A percentile compares a stretch with the other conserved stretches of the same genome.
Evolutionary conservation across 768 basidiomycete genomes (phyloP).

Genomic region (Hypholoma sublateritium): DNA sequence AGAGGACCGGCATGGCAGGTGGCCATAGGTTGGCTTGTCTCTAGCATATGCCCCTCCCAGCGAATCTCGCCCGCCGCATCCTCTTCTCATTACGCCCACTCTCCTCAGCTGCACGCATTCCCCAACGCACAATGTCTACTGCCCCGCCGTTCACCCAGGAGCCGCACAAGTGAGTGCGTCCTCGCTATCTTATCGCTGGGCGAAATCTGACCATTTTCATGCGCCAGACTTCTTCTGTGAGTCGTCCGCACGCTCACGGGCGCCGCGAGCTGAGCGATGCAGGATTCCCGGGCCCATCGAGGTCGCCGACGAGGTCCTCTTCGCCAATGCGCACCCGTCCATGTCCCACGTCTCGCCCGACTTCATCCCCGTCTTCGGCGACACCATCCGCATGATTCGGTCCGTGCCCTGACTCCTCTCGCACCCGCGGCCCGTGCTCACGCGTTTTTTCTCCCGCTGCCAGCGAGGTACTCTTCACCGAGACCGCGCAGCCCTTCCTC

Average conservation of each 20-base stretch:
- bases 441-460: background rate
- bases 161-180: slow-evolving; percentile 36
- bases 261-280: no score
- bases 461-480: slow-evolving; percentile 78
- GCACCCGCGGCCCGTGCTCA: background rate
- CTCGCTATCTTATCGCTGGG: background rate
- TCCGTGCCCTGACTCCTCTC: slow-evolving; percentile 23
- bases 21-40: slow-evolving; percentile 9
- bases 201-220: slow-evolving; percentile 11
- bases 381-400: slow-evolving; percentile 85
- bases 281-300: slow-evolving; percentile 70
- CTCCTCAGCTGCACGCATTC: background rate
- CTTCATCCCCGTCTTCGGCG: slow-evolving; percentile 86
- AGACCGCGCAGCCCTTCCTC: slow-evolving; percentile 84
- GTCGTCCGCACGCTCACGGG: slow-evolving; percentile 11
- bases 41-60: background rate
- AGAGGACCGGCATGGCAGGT: slow-evolving; percentile 11
- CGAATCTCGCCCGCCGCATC: slow-evolving; percentile 11
- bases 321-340: slow-evolving; percentile 90
- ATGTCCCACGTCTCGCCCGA: slow-evolving; percentile 88
- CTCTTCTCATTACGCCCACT: slow-evolving; percentile 7
- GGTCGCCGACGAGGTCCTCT: slow-evolving; percentile 70
- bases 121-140: slow-evolving; percentile 2
- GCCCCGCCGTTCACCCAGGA: slow-evolving; percentile 24
- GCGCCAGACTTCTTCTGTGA: slow-evolving; percentile 50